phyloP scores from a whole-genome alignment of 306 rosid species.

The Astragalus glycyphyllos region DNA sequence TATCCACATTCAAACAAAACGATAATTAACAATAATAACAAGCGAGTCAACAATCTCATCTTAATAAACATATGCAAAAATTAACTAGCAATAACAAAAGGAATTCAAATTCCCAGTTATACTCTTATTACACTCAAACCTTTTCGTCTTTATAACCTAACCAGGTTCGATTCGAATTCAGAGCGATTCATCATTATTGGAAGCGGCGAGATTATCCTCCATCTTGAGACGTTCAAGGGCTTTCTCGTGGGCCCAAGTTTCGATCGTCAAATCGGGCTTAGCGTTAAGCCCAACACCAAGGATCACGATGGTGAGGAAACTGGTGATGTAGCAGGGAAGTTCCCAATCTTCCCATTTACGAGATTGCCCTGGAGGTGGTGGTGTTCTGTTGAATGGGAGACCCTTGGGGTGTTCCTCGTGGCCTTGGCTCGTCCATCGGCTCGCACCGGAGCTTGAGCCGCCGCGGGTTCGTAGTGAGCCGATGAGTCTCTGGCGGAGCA shows the following conservation, averaged over 20 bases:
- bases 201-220: slow-evolving; percentile 50
- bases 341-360: slow-evolving; percentile 99
- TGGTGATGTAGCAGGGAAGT: slow-evolving; percentile 94
- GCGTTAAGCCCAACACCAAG: slow-evolving; percentile 99
- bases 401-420: slow-evolving; percentile 92
- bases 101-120: slow-evolving; percentile 22
- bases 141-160: slow-evolving; percentile 21
- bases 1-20: slow-evolving; percentile 48
- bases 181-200: slow-evolving; percentile 41
- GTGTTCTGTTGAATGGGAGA: slow-evolving; percentile 76
- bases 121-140: slow-evolving; percentile 42
- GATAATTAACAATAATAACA: slow-evolving; percentile 14
- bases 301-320: slow-evolving; percentile 95
- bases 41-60: slow-evolving; percentile 43
- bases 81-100: slow-evolving; percentile 19
- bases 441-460: slow-evolving; percentile 61
- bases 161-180: slow-evolving; percentile 39
- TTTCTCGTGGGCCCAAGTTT: slow-evolving; percentile 98
- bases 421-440: slow-evolving; percentile 88
- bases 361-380: slow-evolving; percentile 72
- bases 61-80: slow-evolving; percentile 34
- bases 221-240: slow-evolving; percentile 92
- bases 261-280: slow-evolving; percentile 97
- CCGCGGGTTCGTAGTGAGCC: slow-evolving; percentile 73
- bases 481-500: slow-evolving; percentile 83